Evolutionary conservation across 345 rosid species (phyloP), one percentile per base, ranked within the genome.

Genomic region (Melaleuca alternifolia): DNA sequence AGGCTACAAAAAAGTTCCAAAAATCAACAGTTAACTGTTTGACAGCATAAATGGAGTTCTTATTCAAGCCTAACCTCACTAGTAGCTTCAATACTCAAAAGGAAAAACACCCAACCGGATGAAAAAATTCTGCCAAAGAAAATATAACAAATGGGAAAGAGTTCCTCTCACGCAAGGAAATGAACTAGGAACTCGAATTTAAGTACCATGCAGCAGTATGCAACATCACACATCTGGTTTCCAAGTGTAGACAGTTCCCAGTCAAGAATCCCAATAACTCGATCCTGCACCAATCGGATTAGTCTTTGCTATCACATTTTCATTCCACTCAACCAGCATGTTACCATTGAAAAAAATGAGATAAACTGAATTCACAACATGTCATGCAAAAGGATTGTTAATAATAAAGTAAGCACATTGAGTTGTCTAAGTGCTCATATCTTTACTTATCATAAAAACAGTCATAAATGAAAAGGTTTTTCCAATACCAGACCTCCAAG

Each of bases 191-290:
- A 75, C 86, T 33, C 83, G 86, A 84, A 89, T 41, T 33, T 65
- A 81, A 87, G 83, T 95, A 97, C 99, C 99, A 97, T 11, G 88
- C 96, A 96, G 89, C 88, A 90, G 92, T 92, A 93, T 54, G 99
- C 98, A 53, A 97, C 96, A 92, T 97, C 99, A 61, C 94, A 92
- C 99, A 97, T 96, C 93, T 96, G 98, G 90, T 95, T 97, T 86
- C 99, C 99, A 89, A 97, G 94, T 23, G 99, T 96, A 54, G 99
- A 97, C 87, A 97, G 88, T 89, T 97, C 98, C 98, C 99, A 97
- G 91, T 97, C 99, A 83, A 97, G 95, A 77, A 95, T 93, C 53
- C 99, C 98, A 90, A 97, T 94, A 84, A 96, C 96, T 83, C 93
- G 94, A 87, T 97, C 99, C 99, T 97, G 96, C 91, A 91, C 24